phyloP scores from a whole-genome alignment of 2,329 filamentous ascomycete species.

The Monilinia laxa region DNA sequence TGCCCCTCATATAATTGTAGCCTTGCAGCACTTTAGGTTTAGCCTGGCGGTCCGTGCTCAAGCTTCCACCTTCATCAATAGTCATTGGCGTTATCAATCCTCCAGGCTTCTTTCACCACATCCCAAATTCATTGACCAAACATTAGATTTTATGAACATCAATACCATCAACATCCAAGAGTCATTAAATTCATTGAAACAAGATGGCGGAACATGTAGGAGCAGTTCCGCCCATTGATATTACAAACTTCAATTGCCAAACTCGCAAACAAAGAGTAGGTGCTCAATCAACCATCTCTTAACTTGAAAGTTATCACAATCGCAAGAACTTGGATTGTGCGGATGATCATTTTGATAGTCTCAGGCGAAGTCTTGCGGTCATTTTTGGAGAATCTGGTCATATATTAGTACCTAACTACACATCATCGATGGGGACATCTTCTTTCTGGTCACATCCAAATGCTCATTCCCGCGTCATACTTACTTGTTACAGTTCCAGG shows the following conservation, averaged over 20 bases:
- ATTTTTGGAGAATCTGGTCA: background rate
- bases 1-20: background rate
- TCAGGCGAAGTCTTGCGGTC: background rate
- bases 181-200: background rate
- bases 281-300: background rate
- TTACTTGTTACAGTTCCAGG: slow-evolving; percentile 7
- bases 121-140: background rate
- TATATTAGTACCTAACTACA: background rate
- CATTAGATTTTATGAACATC: background rate
- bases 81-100: background rate
- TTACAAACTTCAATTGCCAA: background rate
- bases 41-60: slow-evolving; percentile 7
- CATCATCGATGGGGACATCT: background rate
- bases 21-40: background rate
- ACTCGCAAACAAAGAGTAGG: slow-evolving; percentile 10
- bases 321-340: background rate
- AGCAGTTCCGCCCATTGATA: background rate
- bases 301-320: background rate
- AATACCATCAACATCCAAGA: background rate
- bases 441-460: background rate
- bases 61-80: background rate
- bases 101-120: background rate
- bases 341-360: background rate
- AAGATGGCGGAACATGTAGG: background rate
- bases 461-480: background rate